Conservation (phyloP, 805 yeast species). For the Saccharomyces jurei region DNA sequence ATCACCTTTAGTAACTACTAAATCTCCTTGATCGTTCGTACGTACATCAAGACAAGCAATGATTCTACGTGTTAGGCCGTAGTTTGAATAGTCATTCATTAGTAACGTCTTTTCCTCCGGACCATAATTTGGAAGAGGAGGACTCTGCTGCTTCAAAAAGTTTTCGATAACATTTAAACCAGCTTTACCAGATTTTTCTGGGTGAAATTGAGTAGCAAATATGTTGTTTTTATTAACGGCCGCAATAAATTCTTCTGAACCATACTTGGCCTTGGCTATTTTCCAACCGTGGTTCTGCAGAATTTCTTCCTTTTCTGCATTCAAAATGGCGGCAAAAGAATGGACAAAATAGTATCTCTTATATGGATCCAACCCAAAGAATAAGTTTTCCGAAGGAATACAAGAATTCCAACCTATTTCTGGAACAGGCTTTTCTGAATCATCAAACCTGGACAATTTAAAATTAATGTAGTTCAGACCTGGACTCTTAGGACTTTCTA, state of each 20-base stretch:
- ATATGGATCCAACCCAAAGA: slow-evolving; percentile 58
- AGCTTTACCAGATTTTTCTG: slow-evolving; percentile 93
- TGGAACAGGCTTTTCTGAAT: slow-evolving; percentile 72
- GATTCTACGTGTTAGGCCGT: slow-evolving; percentile 79
- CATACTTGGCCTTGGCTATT: slow-evolving; percentile 64
- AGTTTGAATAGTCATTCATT: slow-evolving; percentile 35
- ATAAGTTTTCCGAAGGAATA: slow-evolving; percentile 20
- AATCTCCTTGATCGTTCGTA: slow-evolving; percentile 85
- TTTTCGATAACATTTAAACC: slow-evolving; percentile 72
- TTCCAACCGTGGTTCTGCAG: slow-evolving; percentile 51
- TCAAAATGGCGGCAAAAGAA: slow-evolving; percentile 75
- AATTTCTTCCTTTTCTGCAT: slow-evolving; percentile 29
- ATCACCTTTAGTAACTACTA: slow-evolving; percentile 97
- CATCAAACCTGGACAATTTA: slow-evolving; percentile 54
- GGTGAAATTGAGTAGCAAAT: slow-evolving; percentile 96
- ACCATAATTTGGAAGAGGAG: slow-evolving; percentile 18
- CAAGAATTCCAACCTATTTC: slow-evolving; percentile 90
- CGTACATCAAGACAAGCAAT: slow-evolving; percentile 98
- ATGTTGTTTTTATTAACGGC: slow-evolving; percentile 70
- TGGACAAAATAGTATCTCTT: slow-evolving; percentile 90
- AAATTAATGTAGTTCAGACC: slow-evolving; percentile 58
- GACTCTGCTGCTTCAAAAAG: slow-evolving; percentile 44
- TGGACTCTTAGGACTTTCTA: slow-evolving; percentile 53
- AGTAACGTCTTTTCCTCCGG: slow-evolving; percentile 13
- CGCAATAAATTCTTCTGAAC: slow-evolving; percentile 72